phyloP scores from a whole-genome alignment of 768 basidiomycete genomes.

The Boletus patriciae region DNA sequence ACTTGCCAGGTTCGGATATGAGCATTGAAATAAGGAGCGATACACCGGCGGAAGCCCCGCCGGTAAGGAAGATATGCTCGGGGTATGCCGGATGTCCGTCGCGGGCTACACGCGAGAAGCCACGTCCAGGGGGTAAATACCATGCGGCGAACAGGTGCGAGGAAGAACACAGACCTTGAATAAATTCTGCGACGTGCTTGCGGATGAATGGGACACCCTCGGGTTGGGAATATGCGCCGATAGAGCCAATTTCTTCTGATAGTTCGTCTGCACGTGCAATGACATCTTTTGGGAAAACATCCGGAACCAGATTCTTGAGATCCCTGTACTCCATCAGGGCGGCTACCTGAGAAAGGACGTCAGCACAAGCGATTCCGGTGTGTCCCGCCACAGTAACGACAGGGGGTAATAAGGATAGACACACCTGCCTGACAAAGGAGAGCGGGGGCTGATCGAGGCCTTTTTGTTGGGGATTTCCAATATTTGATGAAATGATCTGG shows the following conservation, averaged over 20 bases:
- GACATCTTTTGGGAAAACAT: conserved; percentile 84
- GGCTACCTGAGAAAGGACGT: conserved; percentile 58
- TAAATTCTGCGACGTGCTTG: conserved; percentile 85
- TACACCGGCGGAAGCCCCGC: conserved; percentile 94
- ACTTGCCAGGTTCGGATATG: conserved; percentile 56
- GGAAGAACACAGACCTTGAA: conserved; percentile 57
- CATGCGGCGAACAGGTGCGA: too few relatives aligned
- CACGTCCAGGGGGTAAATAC: conserved; percentile 9
- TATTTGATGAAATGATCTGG: conserved; percentile 90
- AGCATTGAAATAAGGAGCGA: conserved; percentile 80
- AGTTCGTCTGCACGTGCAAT: conserved; percentile 80
- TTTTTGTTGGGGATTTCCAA: conserved; percentile 96
- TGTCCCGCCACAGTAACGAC: background rate
- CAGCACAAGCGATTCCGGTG: conserved; percentile 1
- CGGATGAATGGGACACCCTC: conserved; percentile 91
- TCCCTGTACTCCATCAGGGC: conserved; percentile 91
- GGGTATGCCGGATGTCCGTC: conserved; percentile 87
- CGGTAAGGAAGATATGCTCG: conserved; percentile 89
- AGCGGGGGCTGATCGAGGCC: conserved; percentile 92
- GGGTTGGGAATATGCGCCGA: conserved; percentile 94
- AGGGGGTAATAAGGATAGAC: conserved; percentile 16
- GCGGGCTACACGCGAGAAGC: conserved; percentile 55
- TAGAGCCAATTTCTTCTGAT: conserved; percentile 79
- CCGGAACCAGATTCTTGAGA: conserved; percentile 70
- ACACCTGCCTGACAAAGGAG: conserved; percentile 88